Evolutionary conservation across 164 flowering plant species (phyloP), one percentile per base, ranked within the genome.

Genomic region (Aristolochia californica): DNA sequence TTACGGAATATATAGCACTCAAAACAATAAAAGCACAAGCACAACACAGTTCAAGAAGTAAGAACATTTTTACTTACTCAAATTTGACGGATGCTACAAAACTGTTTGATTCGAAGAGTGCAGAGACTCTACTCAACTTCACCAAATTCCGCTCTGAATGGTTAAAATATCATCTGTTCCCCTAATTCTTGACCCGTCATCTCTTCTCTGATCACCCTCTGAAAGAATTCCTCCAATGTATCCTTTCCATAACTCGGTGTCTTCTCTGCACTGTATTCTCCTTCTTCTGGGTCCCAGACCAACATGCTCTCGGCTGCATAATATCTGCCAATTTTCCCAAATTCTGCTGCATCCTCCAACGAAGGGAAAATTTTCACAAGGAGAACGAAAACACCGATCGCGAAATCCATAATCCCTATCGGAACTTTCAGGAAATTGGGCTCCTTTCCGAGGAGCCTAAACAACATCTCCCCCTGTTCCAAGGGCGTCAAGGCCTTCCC

Each of bases 281-380:
- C 93, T 1, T 82, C 82, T 56, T 86, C 88, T 10, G 84, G 83
- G 69, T 91, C 93, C 79, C 78, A 75, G 52, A 84, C 53, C 75
- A 88, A 61, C 98, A 91, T 88, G 58, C 96, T 88, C 74, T 91
- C 96, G 0, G 91, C 95, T 0, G 95, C 95, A 68, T 91, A 91
- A 61, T 88, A 88, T 78, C 96, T 80, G 44, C 98, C 98, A 49
- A 88, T 91, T 66, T 86, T 91, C 63, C 93, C 98, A 70, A 82
- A 91, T 74, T 91, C 95, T 14, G 88, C 95, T 1, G 87, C 85
- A 64, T 91, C 95, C 67, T 86, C 93, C 80, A 84, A n/a, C 0
- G 76, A 53, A 48, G 96, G 95, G 61, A 91, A 83, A 26, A 86
- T 55, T 74, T 81, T 86, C 2, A 77, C 87, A 4, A 91, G 77